A percentile compares a stretch with the other conserved stretches of the same genome.
These are phyloP conservation scores for Cynara cardunculus DNA, from an alignment of 129 eudicot species.

Conservation along the genomic window DNA sequence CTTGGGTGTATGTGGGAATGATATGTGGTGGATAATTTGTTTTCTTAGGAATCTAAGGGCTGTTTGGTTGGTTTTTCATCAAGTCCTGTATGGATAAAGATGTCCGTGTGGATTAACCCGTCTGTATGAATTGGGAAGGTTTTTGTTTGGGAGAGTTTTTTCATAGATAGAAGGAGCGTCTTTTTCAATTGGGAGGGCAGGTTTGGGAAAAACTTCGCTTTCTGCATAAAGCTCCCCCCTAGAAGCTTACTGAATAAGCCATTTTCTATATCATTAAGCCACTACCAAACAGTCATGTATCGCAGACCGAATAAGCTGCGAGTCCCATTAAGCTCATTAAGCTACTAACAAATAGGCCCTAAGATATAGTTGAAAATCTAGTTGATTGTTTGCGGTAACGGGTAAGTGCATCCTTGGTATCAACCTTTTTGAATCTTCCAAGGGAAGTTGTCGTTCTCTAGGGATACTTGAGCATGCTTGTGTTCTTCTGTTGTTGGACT, in stretches of 20 bases:
- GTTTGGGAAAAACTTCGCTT: neutral
- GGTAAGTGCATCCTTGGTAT: no score
- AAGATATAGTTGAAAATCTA: no score
- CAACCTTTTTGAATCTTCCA: no score
- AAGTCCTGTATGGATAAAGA: neutral
- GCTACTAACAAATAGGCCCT: neutral
- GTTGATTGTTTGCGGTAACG: no score
- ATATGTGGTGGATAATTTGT: no score
- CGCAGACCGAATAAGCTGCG: neutral
- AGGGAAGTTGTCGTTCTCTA: no score
- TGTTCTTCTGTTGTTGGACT: no score
- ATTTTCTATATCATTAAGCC: neutral
- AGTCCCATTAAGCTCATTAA: neutral
- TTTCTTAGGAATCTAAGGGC: neutral
- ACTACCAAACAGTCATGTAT: neutral
- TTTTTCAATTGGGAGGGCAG: neutral
- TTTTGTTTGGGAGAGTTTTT: neutral
- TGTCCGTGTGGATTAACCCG: neutral
- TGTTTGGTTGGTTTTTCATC: neutral
- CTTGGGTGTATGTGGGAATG: no score
- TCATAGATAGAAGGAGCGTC: neutral
- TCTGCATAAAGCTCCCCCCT: neutral
- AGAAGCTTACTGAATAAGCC: neutral
- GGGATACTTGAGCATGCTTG: no score
- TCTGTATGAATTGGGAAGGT: neutral